Evolutionary conservation across 305 asterid genomes (phyloP), one percentile per base, ranked within the genome.

Genomic region (Fraxinus greggii): DNA sequence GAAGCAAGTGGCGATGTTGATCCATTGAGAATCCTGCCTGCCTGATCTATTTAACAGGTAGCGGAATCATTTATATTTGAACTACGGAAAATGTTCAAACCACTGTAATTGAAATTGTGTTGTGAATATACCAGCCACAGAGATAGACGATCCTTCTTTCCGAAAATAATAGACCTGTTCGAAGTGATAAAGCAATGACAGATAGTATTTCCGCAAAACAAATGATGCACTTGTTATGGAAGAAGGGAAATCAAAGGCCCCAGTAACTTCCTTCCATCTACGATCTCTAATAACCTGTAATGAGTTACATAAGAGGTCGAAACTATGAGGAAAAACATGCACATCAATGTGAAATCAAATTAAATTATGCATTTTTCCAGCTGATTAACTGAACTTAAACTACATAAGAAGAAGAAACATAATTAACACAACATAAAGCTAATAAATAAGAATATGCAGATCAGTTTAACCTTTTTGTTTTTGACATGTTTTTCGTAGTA

Each of bases 111-210:
- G 32, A 21, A 75, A 75, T 70, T 76, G 35, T 81, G 79, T 78
- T 56, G 51, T 86, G 83, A 65, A 76, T 77, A 59, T 81, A 91
- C 97, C 93, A 8, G 90, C 63, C 78, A 59, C 83, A 48, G 90
- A 80, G 75, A 78, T 26, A 73, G 88, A 78, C 54, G 95, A 93
- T 85, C 85, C 90, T 88, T 90, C 93, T 90, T 90, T 96, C 84
- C 97, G 89, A 42, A 94, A 92, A 88, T 94, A 96, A 86, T 94
- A 96, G 78, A 90, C 98, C 90, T 94, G 98, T 92, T 96, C 98
- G 75, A 96, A 96, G 89, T 94, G 98, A 88, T 93, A 94, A 72
- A 96, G 96, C 90, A 86, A 79, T 1, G 98, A 94, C 28, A 92
- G 90, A 85, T 94, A 94, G 85, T 89, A 90, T 88, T 89, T 94